A percentile compares a stretch with the other conserved stretches of the same genome.
Conservation (phyloP, 78 protist genomes). For the Guillardia theta region DNA sequence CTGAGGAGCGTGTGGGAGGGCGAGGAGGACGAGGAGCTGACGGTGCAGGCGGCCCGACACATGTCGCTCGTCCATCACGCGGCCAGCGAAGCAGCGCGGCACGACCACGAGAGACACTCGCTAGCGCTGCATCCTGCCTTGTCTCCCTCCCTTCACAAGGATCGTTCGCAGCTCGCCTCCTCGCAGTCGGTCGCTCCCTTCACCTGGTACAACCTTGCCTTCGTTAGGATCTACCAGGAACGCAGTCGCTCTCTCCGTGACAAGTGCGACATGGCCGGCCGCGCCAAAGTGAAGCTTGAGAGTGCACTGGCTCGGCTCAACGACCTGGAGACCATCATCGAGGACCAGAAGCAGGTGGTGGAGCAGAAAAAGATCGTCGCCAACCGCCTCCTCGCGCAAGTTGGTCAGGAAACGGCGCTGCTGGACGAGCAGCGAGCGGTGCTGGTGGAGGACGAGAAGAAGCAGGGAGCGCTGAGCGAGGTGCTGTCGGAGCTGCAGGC, state of each 20-base stretch:
- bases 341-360: background rate
- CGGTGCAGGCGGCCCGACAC: background rate
- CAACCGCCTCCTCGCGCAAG: constrained; percentile 21
- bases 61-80: background rate
- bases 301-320: background rate
- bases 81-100: background rate
- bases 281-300: background rate
- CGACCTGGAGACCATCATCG: background rate
- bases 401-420: background rate
- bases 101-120: too few species aligned
- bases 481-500: background rate
- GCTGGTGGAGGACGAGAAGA: background rate
- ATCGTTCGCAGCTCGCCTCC: too few species aligned
- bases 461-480: background rate
- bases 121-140: too few species aligned
- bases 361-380: background rate
- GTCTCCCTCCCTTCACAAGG: too few species aligned
- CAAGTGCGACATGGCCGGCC: background rate
- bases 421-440: constrained; percentile 11
- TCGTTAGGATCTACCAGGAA: background rate
- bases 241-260: background rate
- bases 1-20: background rate
- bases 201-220: background rate
- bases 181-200: background rate
- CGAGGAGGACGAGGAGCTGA: background rate